phyloP scores from a whole-genome alignment of 2,329 filamentous ascomycete genomes.

The Arthrobotrys iridis region DNA sequence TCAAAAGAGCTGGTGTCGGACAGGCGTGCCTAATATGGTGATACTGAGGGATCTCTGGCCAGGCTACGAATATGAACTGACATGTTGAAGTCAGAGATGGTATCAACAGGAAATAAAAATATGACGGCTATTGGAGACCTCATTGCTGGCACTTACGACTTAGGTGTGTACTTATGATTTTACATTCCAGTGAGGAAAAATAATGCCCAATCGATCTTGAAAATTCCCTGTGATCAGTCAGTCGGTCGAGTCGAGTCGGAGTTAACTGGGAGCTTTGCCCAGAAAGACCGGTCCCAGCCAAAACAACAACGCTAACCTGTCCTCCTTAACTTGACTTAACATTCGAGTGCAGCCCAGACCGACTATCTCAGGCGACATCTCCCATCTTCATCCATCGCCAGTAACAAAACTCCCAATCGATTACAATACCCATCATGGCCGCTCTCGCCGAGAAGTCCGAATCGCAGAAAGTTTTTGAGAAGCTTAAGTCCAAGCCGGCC shows the following conservation, averaged over 20 bases:
- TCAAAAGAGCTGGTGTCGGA: no score
- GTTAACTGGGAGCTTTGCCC: neutral
- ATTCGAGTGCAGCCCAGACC: neutral
- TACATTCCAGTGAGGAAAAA: neutral
- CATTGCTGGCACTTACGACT: no score
- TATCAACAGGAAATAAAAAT: neutral
- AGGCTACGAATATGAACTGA: neutral
- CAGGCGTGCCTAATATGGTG: neutral
- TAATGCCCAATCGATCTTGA: slow-evolving; percentile 6
- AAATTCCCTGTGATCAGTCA: slow-evolving; percentile 7
- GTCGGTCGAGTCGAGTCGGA: neutral
- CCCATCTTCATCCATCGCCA: slow-evolving; percentile 55
- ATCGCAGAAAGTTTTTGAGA: slow-evolving; percentile 97
- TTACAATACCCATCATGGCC: slow-evolving; percentile 60
- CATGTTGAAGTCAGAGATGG: neutral
- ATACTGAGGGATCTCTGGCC: neutral
- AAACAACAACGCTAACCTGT: slow-evolving; percentile 44
- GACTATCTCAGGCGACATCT: slow-evolving; percentile 64
- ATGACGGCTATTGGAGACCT: neutral
- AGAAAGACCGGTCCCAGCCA: slow-evolving; percentile 17
- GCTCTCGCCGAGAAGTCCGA: slow-evolving; percentile 86
- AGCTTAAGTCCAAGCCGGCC: slow-evolving; percentile 89
- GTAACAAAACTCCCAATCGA: slow-evolving; percentile 14
- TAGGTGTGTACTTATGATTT: neutral
- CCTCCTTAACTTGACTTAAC: slow-evolving; percentile 36